phyloP scores from a whole-genome alignment of 2,329 filamentous ascomycete species.

The Xylaria sp. region DNA sequence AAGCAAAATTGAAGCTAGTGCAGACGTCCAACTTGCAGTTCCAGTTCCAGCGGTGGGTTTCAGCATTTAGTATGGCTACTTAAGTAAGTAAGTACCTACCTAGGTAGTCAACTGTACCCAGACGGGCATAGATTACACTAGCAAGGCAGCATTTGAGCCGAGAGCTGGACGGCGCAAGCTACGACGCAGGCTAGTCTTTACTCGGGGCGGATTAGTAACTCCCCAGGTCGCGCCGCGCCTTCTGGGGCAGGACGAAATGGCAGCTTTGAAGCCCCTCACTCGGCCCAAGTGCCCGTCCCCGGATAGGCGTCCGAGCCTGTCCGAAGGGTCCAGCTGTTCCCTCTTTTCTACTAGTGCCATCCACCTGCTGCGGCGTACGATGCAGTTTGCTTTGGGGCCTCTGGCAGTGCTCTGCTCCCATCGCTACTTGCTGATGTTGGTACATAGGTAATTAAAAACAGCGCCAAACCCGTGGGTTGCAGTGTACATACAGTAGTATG shows the following conservation, averaged over 20 bases:
- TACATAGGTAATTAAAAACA: no score
- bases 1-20: conserved; percentile 13
- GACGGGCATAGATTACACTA: conserved; percentile 18
- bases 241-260: no score
- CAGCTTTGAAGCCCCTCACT: conserved; percentile 1
- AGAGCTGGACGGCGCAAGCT: conserved; percentile 5
- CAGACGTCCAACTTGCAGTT: neutral
- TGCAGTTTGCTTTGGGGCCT: no score
- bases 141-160: conserved; percentile 3
- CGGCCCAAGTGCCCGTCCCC: neutral
- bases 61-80: neutral
- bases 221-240: no score
- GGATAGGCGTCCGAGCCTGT: neutral
- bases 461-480: no score
- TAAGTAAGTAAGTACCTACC: conserved; percentile 2
- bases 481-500: no score
- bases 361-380: neutral
- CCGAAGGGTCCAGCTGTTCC: neutral
- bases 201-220: conserved; percentile 6
- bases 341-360: neutral
- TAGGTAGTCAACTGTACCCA: conserved; percentile 11
- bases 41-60: conserved; percentile 7
- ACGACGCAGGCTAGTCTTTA: neutral
- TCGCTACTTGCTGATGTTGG: no score
- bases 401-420: no score